Percentiles rank a stretch among this genome's conserved stretches.
These are phyloP conservation scores for Podospora pseudoanserina DNA, from an alignment of 495 filamentous ascomycete genomes.

Conservation along the genomic window DNA sequence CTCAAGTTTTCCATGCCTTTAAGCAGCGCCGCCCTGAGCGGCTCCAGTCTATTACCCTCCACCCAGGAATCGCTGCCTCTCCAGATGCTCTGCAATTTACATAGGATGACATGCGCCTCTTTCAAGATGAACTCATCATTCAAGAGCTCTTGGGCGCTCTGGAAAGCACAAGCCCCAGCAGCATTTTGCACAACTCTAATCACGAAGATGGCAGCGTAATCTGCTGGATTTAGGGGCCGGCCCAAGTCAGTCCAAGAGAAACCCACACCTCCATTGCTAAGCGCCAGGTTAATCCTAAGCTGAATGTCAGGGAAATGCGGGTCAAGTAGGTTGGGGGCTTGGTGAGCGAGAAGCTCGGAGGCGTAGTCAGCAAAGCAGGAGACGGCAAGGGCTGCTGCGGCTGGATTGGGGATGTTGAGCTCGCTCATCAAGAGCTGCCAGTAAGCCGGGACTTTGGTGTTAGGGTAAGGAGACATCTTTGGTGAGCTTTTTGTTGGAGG, in stretches of 20 bases:
- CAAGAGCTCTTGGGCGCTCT: not conserved
- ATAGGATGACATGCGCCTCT: not conserved
- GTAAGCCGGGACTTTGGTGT: not conserved
- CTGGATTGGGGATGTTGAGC: not conserved
- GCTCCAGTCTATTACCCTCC: not conserved
- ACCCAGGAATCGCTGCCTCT: not conserved
- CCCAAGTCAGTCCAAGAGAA: not conserved
- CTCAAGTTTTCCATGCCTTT: not conserved
- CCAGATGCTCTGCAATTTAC: not conserved
- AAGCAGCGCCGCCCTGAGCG: not conserved
- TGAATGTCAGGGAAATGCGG: not conserved
- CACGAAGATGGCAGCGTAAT: not conserved
- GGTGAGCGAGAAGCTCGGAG: not conserved
- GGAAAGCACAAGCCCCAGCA: not conserved
- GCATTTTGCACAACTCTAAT: not conserved
- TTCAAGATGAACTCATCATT: not conserved
- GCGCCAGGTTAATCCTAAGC: not conserved
- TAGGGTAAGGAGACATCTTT: not conserved
- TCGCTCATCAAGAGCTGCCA: not conserved
- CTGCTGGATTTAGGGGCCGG: not conserved
- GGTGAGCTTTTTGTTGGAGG: not conserved
- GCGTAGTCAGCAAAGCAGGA: slow-evolving; percentile 8
- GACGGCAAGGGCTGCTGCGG: not conserved
- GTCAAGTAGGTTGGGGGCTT: not conserved
- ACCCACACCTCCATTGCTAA: not conserved